These are phyloP conservation scores for Metschnikowia continentalis DNA, from an alignment of 805 yeast genomes.

Conservation along the genomic window DNA sequence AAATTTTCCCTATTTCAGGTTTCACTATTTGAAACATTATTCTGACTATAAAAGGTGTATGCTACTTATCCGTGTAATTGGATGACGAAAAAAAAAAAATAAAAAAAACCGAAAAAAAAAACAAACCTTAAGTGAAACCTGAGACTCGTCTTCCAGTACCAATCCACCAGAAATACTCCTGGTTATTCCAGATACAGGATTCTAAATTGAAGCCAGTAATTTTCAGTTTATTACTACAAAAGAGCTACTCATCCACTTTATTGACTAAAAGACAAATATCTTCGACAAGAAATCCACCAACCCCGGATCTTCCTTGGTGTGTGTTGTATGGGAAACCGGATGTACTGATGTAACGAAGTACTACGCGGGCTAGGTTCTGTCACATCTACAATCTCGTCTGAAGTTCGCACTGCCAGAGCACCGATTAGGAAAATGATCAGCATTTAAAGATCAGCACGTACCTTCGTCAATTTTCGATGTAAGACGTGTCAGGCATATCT, in stretches of 20 bases:
- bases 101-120: not conserved
- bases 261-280: too few species aligned
- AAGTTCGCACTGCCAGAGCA: not conserved
- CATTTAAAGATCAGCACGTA: not conserved
- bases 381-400: not conserved
- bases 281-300: not conserved
- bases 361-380: not conserved
- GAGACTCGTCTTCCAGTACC: too few species aligned
- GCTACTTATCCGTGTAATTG: not conserved
- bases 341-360: not conserved
- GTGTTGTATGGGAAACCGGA: not conserved
- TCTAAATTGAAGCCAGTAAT: too few species aligned
- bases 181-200: too few species aligned
- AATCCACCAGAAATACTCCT: too few species aligned
- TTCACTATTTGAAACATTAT: not conserved
- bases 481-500: too few species aligned
- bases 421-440: not conserved
- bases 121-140: too few species aligned
- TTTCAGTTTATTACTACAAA: too few species aligned
- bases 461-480: not conserved
- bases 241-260: too few species aligned
- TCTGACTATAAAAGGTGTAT: not conserved
- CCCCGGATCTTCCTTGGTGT: not conserved
- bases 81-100: not conserved
- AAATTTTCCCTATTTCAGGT: not conserved